A percentile compares a stretch with the other conserved stretches of the same genome.
Conservation (phyloP, 192 early-diverging fungal species). For the Linnemannia zychae region DNA sequence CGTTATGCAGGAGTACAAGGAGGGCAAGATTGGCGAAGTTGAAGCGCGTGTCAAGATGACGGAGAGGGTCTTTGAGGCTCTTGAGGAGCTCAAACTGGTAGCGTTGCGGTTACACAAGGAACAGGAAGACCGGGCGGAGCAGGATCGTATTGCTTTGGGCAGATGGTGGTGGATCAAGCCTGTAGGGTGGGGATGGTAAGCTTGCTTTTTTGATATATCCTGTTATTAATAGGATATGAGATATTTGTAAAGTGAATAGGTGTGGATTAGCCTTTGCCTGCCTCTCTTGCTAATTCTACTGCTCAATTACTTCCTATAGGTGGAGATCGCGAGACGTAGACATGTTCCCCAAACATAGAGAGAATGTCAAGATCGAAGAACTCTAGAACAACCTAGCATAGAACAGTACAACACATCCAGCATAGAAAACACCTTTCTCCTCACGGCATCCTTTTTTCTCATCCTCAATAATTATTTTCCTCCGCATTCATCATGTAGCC, state of each 20-base stretch:
- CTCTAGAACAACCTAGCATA: conserved; percentile 15
- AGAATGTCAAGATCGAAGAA: conserved; percentile 44
- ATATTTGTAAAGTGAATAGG: background rate
- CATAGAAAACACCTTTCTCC: too few species aligned
- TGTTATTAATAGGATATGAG: background rate
- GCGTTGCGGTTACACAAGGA: conserved; percentile 43
- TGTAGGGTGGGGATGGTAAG: conserved; percentile 55
- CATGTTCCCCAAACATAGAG: conserved; percentile 30
- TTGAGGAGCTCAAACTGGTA: conserved; percentile 58
- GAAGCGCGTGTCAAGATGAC: conserved; percentile 69
- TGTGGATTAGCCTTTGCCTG: too few species aligned
- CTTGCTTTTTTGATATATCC: background rate
- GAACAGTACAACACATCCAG: too few species aligned
- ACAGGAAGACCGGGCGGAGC: conserved; percentile 13
- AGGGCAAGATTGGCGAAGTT: conserved; percentile 61
- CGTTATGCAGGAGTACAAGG: conserved; percentile 68
- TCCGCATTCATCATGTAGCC: background rate
- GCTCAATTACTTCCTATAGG: conserved; percentile 11
- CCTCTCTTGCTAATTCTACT: background rate
- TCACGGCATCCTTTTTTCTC: background rate
- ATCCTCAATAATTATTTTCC: background rate
- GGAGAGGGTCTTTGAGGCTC: conserved; percentile 60
- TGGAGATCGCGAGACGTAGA: conserved; percentile 40
- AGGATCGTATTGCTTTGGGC: conserved; percentile 35
- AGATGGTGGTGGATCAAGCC: conserved; percentile 52